Evolutionary conservation across 2,329 filamentous ascomycete species (phyloP).

Genomic region (Nemania diffusa): DNA sequence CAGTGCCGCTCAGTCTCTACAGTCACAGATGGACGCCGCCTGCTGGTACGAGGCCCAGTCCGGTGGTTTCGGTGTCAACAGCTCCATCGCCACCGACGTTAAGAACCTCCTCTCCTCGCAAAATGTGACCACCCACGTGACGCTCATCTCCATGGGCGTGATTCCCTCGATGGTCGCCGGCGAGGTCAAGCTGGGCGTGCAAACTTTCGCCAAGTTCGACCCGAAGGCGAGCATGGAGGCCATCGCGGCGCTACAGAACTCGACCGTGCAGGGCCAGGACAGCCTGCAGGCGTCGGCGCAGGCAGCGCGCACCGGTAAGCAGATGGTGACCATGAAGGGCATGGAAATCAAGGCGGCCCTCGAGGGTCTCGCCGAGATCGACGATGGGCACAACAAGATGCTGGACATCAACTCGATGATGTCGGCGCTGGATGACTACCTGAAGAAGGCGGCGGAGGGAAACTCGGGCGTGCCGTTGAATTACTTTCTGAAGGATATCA

Average conservation of each 20-base stretch:
- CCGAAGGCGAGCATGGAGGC: slow-evolving; percentile 29
- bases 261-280: slow-evolving; percentile 22
- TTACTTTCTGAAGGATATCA: slow-evolving; percentile 37
- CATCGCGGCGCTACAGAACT: slow-evolving; percentile 29
- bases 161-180: slow-evolving; percentile 35
- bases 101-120: slow-evolving; percentile 33
- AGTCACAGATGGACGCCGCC: slow-evolving; percentile 24
- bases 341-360: slow-evolving; percentile 28
- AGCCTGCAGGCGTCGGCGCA: slow-evolving; percentile 27
- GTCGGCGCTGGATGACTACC: slow-evolving; percentile 37
- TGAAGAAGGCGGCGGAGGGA: slow-evolving; percentile 36
- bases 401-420: slow-evolving; percentile 39
- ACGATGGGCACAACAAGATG: slow-evolving; percentile 37
- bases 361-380: slow-evolving; percentile 28
- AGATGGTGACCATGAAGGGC: slow-evolving; percentile 27
- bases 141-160: slow-evolving; percentile 29
- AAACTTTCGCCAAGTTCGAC: slow-evolving; percentile 29
- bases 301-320: slow-evolving; percentile 28
- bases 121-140: slow-evolving; percentile 29
- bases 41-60: slow-evolving; percentile 6
- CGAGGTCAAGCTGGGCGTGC: slow-evolving; percentile 31
- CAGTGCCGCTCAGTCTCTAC: slow-evolving; percentile 19
- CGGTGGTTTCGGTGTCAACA: slow-evolving; percentile 27
- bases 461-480: slow-evolving; percentile 34
- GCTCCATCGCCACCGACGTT: slow-evolving; percentile 22